Percentiles rank a stretch among this genome's conserved stretches.
Conservation (phyloP, 345 rosid species). For the Arabidopsis thaliana region DNA sequence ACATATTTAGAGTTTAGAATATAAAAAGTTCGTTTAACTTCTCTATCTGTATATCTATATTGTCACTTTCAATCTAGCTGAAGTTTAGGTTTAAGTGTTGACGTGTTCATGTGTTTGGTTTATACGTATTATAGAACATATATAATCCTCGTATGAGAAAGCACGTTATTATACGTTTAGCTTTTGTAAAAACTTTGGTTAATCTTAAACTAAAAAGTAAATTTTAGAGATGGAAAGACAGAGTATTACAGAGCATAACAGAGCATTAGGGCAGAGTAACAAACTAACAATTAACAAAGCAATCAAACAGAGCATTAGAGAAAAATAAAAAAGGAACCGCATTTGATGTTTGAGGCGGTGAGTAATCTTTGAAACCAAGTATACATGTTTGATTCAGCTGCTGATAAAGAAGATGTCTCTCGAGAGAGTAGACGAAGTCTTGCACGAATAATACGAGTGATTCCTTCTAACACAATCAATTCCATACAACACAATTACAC, state of each 20-base stretch:
- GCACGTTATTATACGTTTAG: neutral
- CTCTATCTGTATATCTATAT: slow-evolving; percentile 17
- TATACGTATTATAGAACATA: neutral
- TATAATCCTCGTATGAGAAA: neutral
- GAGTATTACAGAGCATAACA: neutral
- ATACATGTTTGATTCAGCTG: too few species aligned
- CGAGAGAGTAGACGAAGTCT: too few species aligned
- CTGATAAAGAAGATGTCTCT: too few species aligned
- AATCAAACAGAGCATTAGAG: too few species aligned
- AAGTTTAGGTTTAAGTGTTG: slow-evolving; percentile 31
- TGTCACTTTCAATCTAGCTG: slow-evolving; percentile 27
- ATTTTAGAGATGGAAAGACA: neutral
- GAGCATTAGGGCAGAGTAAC: neutral
- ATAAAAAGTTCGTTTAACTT: neutral
- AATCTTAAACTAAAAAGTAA: neutral
- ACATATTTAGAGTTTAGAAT: neutral
- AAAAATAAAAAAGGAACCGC: too few species aligned
- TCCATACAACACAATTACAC: too few species aligned
- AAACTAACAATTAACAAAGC: too few species aligned
- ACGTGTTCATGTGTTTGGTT: slow-evolving; percentile 21
- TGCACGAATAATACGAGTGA: too few species aligned
- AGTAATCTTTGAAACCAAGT: too few species aligned
- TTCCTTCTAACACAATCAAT: too few species aligned
- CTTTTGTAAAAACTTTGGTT: neutral
- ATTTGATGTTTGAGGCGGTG: too few species aligned